Conservation (phyloP, 306 rosid species). For the Trichosanthes truncata region DNA sequence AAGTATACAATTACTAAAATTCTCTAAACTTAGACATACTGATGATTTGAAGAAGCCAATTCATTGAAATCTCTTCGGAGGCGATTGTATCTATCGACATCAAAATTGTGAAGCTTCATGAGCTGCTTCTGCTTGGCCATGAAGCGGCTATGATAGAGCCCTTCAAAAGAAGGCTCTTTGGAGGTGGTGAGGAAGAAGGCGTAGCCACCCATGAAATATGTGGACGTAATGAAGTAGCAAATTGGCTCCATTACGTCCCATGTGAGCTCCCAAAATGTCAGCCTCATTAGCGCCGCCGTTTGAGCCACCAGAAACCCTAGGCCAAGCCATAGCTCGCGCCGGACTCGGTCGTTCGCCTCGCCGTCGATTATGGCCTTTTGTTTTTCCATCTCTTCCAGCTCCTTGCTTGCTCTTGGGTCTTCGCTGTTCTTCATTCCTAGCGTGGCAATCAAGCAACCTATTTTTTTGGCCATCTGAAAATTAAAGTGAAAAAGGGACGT, state of each 20-base stretch:
- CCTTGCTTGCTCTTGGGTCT: slow-evolving; percentile 11
- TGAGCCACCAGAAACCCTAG: slow-evolving; percentile 39
- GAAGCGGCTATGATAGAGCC: slow-evolving; percentile 39
- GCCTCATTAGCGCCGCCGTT: slow-evolving; percentile 45
- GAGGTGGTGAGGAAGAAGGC: slow-evolving; percentile 44
- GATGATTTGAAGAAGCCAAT: neutral
- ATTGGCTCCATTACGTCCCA: slow-evolving; percentile 79
- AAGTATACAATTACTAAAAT: too few relatives aligned
- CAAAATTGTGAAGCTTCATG: slow-evolving; percentile 43
- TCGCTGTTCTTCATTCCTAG: slow-evolving; percentile 14
- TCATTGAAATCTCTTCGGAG: neutral
- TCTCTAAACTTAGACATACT: neutral
- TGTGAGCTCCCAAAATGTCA: slow-evolving; percentile 59
- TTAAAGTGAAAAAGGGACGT: neutral
- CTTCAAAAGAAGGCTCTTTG: slow-evolving; percentile 49
- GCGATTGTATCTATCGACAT: slow-evolving; percentile 29
- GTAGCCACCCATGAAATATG: slow-evolving; percentile 43
- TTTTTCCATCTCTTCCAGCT: slow-evolving; percentile 45
- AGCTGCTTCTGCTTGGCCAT: slow-evolving; percentile 38
- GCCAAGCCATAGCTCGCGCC: slow-evolving; percentile 49
- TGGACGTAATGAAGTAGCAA: slow-evolving; percentile 47
- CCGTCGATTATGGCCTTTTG: slow-evolving; percentile 31
- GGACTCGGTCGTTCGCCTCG: slow-evolving; percentile 20
- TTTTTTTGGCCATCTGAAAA: slow-evolving; percentile 39
- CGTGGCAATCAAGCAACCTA: slow-evolving; percentile 20